Conservation (phyloP, 306 rosid species). For the Boehmeria nivea region DNA sequence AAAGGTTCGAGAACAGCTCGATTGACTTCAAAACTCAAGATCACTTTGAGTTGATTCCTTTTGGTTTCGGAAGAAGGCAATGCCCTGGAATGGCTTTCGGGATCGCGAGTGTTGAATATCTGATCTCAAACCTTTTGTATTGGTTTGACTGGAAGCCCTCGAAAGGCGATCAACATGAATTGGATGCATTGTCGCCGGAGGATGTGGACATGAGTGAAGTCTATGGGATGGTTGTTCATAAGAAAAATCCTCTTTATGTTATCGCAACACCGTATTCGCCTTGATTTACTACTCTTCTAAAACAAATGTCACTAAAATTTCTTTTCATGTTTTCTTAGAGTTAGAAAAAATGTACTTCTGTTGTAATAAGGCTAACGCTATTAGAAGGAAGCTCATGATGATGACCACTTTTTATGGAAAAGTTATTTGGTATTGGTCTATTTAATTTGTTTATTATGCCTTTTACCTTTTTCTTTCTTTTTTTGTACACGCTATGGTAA, state of each 20-base stretch:
- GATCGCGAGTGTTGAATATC: slow-evolving; percentile 1
- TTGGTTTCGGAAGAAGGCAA: slow-evolving; percentile 32
- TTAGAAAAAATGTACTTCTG: too few relatives aligned
- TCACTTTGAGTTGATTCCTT: slow-evolving; percentile 23
- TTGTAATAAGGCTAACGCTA: too few relatives aligned
- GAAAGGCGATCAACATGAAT: too few relatives aligned
- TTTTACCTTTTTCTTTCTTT: too few relatives aligned
- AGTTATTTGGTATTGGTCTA: too few relatives aligned
- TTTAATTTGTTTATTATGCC: too few relatives aligned
- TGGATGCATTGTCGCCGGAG: neutral
- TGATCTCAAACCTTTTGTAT: slow-evolving; percentile 33
- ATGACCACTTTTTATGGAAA: too few relatives aligned
- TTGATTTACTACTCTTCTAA: too few relatives aligned
- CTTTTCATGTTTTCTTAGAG: too few relatives aligned
- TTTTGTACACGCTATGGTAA: too few relatives aligned
- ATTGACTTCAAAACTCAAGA: slow-evolving; percentile 27
- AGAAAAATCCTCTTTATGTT: slow-evolving; percentile 27
- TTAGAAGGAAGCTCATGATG: too few relatives aligned
- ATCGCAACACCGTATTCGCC: slow-evolving; percentile 6
- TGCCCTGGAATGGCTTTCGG: slow-evolving; percentile 29
- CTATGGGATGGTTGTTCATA: slow-evolving; percentile 8
- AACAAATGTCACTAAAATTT: too few relatives aligned
- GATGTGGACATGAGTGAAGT: slow-evolving; percentile 33
- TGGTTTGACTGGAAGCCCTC: slow-evolving; percentile 62
- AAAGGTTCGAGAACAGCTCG: slow-evolving; percentile 20